Base-by-base conservation (phyloP, 73 alveolate species). In the Paraurostyla sp. region DNA sequence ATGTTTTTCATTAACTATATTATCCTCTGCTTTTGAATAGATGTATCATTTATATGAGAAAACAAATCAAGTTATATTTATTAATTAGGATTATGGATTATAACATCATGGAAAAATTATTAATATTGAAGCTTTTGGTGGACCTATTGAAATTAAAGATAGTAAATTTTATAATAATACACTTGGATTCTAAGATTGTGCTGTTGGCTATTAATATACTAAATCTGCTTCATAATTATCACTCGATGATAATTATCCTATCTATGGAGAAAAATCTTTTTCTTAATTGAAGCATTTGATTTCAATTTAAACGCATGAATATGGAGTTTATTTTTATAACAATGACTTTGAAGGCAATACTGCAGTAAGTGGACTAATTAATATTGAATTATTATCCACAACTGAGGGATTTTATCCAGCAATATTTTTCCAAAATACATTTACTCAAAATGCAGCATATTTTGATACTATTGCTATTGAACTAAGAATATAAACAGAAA, bases 231-330 rank as follows among this genome's bases (percentile, higher is more conserved):
- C 78, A 29, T 16, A n/a, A n/a, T n/a, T n/a, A n/a, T n/a, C n/a
- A n/a, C n/a, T n/a, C n/a, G n/a, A n/a, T n/a, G n/a, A n/a, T n/a
- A n/a, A n/a, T n/a, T n/a, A n/a, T n/a, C n/a, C 78, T 25, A 60
- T 60, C 7, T 60, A 27, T 60, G 78, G 78, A 7, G 30, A 20
- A 60, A 60, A 60, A 27, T 45, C 22, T 23, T 7, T 13, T 4
- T 60, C 32, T 60, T 23, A 60, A 60, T 27, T 60, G 78, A 60
- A 32, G 49, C 78, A 60, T 60, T 32, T 60, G 45, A 60, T 60
- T 23, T 60, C 78, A 60, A 60, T 60, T 32, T 60, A 60, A 23
- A 60, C 22, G 9, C 78, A 60, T 60, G 2, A 60, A 6, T 60
- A 27, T 27, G 78, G 78, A 27, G 48, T 60, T 25, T 60, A 22